Evolutionary conservation across 2,329 filamentous ascomycete species (phyloP).

Genomic region (Passalora sequoiae): DNA sequence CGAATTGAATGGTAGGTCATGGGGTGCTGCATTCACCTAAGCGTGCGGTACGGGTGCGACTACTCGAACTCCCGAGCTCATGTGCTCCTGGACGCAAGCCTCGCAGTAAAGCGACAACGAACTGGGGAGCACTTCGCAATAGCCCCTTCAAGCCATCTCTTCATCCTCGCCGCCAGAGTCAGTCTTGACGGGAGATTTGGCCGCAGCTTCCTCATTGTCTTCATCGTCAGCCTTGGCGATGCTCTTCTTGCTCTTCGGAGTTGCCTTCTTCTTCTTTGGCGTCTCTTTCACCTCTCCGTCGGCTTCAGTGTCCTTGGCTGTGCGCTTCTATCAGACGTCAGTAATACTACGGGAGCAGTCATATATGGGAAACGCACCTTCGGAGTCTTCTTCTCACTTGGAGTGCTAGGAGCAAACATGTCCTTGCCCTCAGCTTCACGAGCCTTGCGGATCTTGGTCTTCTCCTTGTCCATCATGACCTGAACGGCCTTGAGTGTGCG

Average conservation of each 20-base stretch:
- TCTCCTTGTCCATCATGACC: conserved; percentile 33
- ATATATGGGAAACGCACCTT: conserved; percentile 12
- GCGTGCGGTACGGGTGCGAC: too few relatives aligned
- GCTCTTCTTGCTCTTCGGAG: conserved; percentile 17
- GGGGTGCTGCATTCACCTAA: too few relatives aligned
- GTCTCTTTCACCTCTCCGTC: conserved; percentile 17
- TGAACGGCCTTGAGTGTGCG: conserved; percentile 29
- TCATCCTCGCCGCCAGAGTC: conserved; percentile 9
- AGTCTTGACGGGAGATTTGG: conserved; percentile 6
- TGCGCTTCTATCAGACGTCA: conserved; percentile 22
- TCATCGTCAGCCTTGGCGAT: conserved; percentile 12
- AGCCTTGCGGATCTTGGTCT: conserved; percentile 25
- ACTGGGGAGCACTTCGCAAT: too few relatives aligned
- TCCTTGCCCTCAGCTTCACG: conserved; percentile 11
- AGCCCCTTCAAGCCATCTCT: too few relatives aligned
- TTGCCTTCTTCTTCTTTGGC: conserved; percentile 14
- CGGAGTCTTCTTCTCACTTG: conserved; percentile 11
- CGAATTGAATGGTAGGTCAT: too few relatives aligned
- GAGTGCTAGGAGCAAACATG: conserved; percentile 11
- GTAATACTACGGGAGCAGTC: not conserved
- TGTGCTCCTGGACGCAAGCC: too few relatives aligned
- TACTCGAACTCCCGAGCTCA: too few relatives aligned
- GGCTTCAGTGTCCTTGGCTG: conserved; percentile 12
- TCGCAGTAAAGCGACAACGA: too few relatives aligned
- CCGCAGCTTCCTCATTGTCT: conserved; percentile 12